These are phyloP conservation scores for Kickxella alabastrina DNA, from an alignment of 192 early-diverging fungal genomes.

Conservation along the genomic window DNA sequence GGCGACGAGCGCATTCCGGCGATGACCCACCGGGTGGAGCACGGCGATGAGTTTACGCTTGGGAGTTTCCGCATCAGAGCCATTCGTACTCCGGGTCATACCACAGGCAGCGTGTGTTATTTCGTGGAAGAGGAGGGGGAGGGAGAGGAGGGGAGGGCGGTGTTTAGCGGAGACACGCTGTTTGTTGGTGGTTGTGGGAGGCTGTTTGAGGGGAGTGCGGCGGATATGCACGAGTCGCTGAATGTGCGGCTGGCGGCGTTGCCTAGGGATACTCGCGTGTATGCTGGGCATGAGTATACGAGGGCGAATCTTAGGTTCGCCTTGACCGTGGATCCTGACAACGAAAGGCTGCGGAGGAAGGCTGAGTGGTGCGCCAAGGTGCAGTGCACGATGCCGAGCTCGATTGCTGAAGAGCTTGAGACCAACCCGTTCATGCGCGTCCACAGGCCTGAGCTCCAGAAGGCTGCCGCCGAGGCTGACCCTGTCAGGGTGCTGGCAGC, in stretches of 20 bases:
- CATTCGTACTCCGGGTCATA: constrained; percentile 82
- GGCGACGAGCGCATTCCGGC: constrained; percentile 81
- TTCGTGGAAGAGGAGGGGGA: constrained; percentile 59
- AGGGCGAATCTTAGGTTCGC: constrained; percentile 72
- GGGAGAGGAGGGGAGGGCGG: constrained; percentile 61
- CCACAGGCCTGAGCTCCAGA: constrained; percentile 57
- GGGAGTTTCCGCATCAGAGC: constrained; percentile 71
- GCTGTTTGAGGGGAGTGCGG: constrained; percentile 88
- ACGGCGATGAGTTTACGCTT: constrained; percentile 71
- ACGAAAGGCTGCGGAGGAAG: constrained; percentile 64
- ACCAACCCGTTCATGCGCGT: constrained; percentile 92
- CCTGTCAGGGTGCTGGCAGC: constrained; percentile 72
- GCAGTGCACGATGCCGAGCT: constrained; percentile 74
- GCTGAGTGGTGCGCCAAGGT: constrained; percentile 54
- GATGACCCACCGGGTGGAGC: constrained; percentile 66
- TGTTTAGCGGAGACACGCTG: constrained; percentile 88
- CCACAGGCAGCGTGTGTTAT: constrained; percentile 80
- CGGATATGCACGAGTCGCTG: constrained; percentile 81
- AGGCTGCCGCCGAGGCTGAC: constrained; percentile 56
- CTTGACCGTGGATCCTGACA: constrained; percentile 68
- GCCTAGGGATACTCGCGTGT: constrained; percentile 79
- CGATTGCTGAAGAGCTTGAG: constrained; percentile 80
- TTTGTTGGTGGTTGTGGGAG: constrained; percentile 84
- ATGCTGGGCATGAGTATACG: constrained; percentile 95
- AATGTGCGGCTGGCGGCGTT: constrained; percentile 62